These are phyloP conservation scores for Thamnidium elegans DNA, from an alignment of 192 early-diverging fungal species.

Conservation along the genomic window DNA sequence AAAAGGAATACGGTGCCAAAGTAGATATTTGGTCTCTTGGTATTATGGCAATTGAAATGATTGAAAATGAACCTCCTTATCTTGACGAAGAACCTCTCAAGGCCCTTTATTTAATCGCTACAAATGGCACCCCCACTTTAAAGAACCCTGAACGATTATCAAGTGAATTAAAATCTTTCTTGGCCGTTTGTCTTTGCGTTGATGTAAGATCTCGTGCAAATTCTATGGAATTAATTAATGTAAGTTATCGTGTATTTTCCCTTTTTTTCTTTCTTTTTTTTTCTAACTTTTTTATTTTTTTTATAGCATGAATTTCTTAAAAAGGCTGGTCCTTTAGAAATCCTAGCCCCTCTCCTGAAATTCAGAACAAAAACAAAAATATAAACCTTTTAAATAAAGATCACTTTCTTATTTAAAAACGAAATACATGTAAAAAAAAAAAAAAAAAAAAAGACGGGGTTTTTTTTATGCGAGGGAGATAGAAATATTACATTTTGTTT, in stretches of 20 bases:
- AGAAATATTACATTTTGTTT: too few relatives aligned
- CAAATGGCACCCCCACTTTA: slow-evolving; percentile 89
- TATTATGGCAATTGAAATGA: slow-evolving; percentile 97
- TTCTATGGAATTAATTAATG: slow-evolving; percentile 72
- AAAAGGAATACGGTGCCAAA: slow-evolving; percentile 73
- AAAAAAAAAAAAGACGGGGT: too few relatives aligned
- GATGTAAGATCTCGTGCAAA: slow-evolving; percentile 81
- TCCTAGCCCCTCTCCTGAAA: slow-evolving; percentile 62
- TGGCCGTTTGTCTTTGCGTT: slow-evolving; percentile 82
- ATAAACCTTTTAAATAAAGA: too few relatives aligned
- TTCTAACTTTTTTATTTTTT: slow-evolving; percentile 8
- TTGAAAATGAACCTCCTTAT: slow-evolving; percentile 94
- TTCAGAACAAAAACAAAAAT: slow-evolving; percentile 32
- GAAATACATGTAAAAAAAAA: too few relatives aligned
- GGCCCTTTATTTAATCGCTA: slow-evolving; percentile 93
- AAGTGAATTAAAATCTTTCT: slow-evolving; percentile 77
- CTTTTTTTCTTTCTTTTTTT: slow-evolving; percentile 4
- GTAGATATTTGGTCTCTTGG: slow-evolving; percentile 91
- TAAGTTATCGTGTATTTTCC: slow-evolving; percentile 24
- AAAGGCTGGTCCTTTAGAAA: slow-evolving; percentile 55
- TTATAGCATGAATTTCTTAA: slow-evolving; percentile 72
- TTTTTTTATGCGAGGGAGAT: too few relatives aligned
- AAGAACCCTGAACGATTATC: slow-evolving; percentile 81
- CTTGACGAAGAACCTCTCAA: slow-evolving; percentile 91
- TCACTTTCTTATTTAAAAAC: too few relatives aligned